phyloP scores from a whole-genome alignment of 331 rosid genomes.

The Telfairia occidentalis region DNA sequence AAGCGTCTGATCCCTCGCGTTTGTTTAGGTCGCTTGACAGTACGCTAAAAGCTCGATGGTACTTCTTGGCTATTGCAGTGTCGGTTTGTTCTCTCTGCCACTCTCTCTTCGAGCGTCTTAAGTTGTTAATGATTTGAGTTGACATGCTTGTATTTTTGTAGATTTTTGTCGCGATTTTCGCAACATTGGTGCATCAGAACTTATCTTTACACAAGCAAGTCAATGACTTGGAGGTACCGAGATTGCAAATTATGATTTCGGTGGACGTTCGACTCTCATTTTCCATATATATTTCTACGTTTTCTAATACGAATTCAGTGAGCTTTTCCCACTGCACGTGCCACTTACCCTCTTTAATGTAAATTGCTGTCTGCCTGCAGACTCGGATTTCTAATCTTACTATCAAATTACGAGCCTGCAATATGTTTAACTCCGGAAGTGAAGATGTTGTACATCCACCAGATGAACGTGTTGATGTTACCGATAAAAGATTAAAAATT shows the following conservation, averaged over 20 bases:
- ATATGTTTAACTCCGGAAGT: constrained; percentile 20
- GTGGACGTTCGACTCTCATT: neutral
- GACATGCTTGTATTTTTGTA: constrained; percentile 10
- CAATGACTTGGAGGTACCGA: constrained; percentile 45
- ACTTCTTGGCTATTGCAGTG: constrained; percentile 24
- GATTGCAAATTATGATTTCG: neutral
- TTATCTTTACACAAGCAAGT: constrained; percentile 37
- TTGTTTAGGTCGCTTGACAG: neutral
- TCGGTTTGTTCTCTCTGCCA: constrained; percentile 14
- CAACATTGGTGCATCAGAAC: constrained; percentile 44
- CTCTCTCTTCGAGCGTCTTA: neutral
- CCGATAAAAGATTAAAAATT: constrained; percentile 32
- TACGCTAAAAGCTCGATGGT: constrained; percentile 27
- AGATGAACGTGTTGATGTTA: constrained; percentile 20
- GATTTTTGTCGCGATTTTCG: constrained; percentile 36
- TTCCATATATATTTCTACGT: neutral
- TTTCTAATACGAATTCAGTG: neutral
- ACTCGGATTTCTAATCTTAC: constrained; percentile 38
- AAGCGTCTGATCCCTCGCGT: constrained; percentile 19
- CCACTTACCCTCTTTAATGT: neutral
- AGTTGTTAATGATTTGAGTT: neutral
- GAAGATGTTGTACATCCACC: constrained; percentile 20
- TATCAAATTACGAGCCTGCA: constrained; percentile 25
- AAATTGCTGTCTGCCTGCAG: constrained; percentile 24
- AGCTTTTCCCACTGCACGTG: neutral